These are phyloP conservation scores for Niveomyces coronatus DNA, from an alignment of 2,329 filamentous ascomycete species.

Conservation along the genomic window DNA sequence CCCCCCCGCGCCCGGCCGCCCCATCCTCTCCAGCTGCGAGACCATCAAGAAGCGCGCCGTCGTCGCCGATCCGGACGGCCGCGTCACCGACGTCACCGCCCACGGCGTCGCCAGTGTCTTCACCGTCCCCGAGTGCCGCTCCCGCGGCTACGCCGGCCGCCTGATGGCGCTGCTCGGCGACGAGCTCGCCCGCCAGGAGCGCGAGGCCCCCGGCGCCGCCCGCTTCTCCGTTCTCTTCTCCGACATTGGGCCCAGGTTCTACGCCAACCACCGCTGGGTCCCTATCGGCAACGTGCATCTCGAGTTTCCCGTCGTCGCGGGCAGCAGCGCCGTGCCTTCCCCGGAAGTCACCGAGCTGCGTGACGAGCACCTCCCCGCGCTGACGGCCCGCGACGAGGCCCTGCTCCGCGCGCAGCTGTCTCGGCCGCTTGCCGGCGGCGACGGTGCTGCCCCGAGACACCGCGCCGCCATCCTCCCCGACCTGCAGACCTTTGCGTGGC, in stretches of 20 bases:
- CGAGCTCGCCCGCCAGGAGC: conserved; percentile 21
- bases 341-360: conserved; percentile 33
- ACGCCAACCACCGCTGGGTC: conserved; percentile 67
- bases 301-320: conserved; percentile 34
- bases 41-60: conserved; percentile 50
- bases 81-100: conserved; percentile 42
- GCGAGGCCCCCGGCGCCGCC: conserved; percentile 24
- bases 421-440: conserved; percentile 10
- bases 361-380: conserved; percentile 46
- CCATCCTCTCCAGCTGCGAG: conserved; percentile 54
- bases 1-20: conserved; percentile 30
- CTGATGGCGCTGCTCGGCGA: conserved; percentile 60
- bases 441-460: conserved; percentile 19
- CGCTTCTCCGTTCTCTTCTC: conserved; percentile 74
- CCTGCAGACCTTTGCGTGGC: conserved; percentile 40
- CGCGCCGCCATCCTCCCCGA: conserved; percentile 25
- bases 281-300: conserved; percentile 65
- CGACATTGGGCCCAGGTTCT: conserved; percentile 77
- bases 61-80: conserved; percentile 25
- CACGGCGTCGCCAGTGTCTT: conserved; percentile 79
- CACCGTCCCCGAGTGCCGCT: conserved; percentile 54
- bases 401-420: conserved; percentile 46
- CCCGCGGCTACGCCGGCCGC: conserved; percentile 64
- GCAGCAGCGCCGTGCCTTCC: conserved; percentile 20
- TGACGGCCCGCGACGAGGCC: conserved; percentile 55